Conservation (phyloP, 805 yeast genomes). For the Debaryomyces tyrocola region DNA sequence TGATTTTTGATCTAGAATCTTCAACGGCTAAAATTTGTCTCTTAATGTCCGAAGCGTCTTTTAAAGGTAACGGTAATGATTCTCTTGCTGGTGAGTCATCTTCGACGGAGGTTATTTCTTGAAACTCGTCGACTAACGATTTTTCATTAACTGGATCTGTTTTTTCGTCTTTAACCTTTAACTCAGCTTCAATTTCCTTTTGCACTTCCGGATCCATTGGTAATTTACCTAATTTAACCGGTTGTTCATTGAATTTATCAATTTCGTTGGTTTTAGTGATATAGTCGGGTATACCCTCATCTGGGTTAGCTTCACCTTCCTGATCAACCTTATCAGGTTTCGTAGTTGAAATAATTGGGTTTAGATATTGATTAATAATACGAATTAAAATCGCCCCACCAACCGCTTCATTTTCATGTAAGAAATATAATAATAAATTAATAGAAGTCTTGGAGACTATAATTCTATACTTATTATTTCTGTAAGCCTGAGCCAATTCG, state of each 20-base stretch:
- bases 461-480: slow-evolving; percentile 70
- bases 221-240: slow-evolving; percentile 76
- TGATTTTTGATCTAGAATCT: slow-evolving; percentile 77
- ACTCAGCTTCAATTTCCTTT: slow-evolving; percentile 80
- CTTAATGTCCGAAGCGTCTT: slow-evolving; percentile 75
- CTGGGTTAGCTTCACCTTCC: slow-evolving; percentile 50
- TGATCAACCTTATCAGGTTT: slow-evolving; percentile 41
- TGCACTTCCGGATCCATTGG: slow-evolving; percentile 86
- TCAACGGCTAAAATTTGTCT: slow-evolving; percentile 75
- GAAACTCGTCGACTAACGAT: slow-evolving; percentile 39
- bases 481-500: slow-evolving; percentile 73
- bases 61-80: slow-evolving; percentile 80
- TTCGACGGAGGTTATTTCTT: slow-evolving; percentile 49
- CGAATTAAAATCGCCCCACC: slow-evolving; percentile 90
- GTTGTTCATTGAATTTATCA: slow-evolving; percentile 64
- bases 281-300: slow-evolving; percentile 53
- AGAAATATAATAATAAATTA: slow-evolving; percentile 77
- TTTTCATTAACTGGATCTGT: slow-evolving; percentile 34
- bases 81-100: slow-evolving; percentile 73
- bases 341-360: slow-evolving; percentile 44
- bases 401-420: slow-evolving; percentile 87
- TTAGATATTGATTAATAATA: slow-evolving; percentile 80
- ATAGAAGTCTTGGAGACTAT: slow-evolving; percentile 80
- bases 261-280: slow-evolving; percentile 45
- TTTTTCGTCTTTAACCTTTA: slow-evolving; percentile 72